A percentile compares a stretch with the other conserved stretches of the same genome.
phyloP scores from a whole-genome alignment of 1,284 basidiomycete genomes.

The Lignosus rhinocerotis region DNA sequence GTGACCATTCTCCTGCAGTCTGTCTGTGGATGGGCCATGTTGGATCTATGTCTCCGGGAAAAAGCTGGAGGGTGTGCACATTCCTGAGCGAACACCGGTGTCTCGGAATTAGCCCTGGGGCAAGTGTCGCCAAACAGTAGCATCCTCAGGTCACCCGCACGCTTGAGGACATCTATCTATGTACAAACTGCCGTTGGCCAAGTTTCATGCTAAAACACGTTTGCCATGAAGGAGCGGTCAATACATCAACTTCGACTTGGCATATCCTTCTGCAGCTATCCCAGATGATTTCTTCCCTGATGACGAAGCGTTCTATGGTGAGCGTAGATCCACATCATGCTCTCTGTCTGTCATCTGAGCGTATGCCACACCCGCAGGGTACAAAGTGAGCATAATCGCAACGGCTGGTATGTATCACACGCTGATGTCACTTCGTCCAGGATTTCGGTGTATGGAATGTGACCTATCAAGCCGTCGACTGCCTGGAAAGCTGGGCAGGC shows the following conservation, averaged over 20 bases:
- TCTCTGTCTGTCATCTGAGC: neutral
- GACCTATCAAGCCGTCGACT: slow-evolving; percentile 62
- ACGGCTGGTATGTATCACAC: neutral
- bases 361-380: slow-evolving; percentile 34
- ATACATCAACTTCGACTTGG: slow-evolving; percentile 75
- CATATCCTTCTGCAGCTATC: slow-evolving; percentile 72
- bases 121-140: too few species aligned
- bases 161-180: too few species aligned
- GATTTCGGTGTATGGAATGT: slow-evolving; percentile 86
- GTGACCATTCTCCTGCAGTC: neutral
- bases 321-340: slow-evolving; percentile 16
- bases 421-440: slow-evolving; percentile 33
- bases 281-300: slow-evolving; percentile 73
- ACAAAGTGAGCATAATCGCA: slow-evolving; percentile 35
- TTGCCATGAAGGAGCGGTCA: slow-evolving; percentile 51
- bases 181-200: too few species aligned
- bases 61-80: too few species aligned
- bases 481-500: slow-evolving; percentile 61
- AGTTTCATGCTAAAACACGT: neutral
- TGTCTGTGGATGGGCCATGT: neutral
- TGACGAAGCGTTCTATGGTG: slow-evolving; percentile 58
- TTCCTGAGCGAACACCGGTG: too few species aligned
- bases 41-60: too few species aligned
- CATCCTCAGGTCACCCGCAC: too few species aligned
- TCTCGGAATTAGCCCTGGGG: too few species aligned